Evolutionary conservation across 306 rosid genomes (phyloP).

Genomic region (Vigna hirtella): DNA sequence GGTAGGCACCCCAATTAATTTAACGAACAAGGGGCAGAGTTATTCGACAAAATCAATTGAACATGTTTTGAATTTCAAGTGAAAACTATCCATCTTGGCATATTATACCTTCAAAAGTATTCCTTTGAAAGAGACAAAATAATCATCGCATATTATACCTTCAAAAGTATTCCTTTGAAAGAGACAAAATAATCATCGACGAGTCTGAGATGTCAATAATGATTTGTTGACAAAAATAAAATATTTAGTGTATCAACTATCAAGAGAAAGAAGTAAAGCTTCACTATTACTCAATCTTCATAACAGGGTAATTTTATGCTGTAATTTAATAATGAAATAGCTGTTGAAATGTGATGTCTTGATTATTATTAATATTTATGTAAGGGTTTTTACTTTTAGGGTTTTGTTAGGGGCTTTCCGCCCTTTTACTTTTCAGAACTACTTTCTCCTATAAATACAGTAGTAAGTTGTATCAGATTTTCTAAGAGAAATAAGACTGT

Average conservation of each 20-base stretch:
- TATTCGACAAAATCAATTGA: constrained; percentile 5
- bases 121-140: background rate
- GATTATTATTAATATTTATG: too few species aligned
- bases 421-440: too few species aligned
- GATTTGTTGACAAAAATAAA: background rate
- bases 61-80: constrained; percentile 1
- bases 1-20: too few species aligned
- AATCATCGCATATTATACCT: background rate
- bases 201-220: background rate
- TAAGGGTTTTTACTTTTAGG: too few species aligned
- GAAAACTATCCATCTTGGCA: background rate
- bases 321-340: background rate
- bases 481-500: too few species aligned
- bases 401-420: too few species aligned
- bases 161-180: background rate
- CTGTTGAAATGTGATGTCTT: background rate
- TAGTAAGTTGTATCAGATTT: too few species aligned
- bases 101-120: background rate
- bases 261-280: background rate
- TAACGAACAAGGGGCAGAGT: background rate
- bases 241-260: background rate
- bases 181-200: background rate
- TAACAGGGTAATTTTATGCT: background rate
- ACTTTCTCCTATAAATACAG: too few species aligned
- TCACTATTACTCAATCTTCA: background rate